These are phyloP conservation scores for Mucor saturninus DNA, from an alignment of 371 early-diverging fungal genomes.

Conservation along the genomic window DNA sequence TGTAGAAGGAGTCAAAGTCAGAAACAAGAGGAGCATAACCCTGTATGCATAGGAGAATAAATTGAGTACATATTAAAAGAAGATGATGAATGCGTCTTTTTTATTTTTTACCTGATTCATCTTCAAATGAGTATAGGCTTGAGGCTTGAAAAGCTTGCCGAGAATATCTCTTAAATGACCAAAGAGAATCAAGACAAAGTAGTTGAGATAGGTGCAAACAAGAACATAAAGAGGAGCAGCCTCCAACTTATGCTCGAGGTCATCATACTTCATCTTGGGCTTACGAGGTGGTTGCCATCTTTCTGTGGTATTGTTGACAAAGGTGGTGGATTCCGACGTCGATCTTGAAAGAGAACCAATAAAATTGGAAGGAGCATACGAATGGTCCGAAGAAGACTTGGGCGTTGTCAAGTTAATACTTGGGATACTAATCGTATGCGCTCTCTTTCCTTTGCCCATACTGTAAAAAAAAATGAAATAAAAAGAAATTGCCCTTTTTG, in stretches of 20 bases:
- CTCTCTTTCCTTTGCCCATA: constrained; percentile 45
- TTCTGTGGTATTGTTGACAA: constrained; percentile 15
- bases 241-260: constrained; percentile 51
- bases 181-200: constrained; percentile 91
- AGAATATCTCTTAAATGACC: constrained; percentile 92
- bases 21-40: constrained; percentile 91
- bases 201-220: constrained; percentile 95
- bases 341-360: constrained; percentile 29
- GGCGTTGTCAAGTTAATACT: constrained; percentile 33
- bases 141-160: constrained; percentile 78
- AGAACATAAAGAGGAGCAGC: constrained; percentile 74
- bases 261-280: constrained; percentile 42
- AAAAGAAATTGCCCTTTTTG: background rate
- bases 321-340: constrained; percentile 21
- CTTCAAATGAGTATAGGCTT: constrained; percentile 74
- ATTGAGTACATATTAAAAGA: no score
- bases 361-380: constrained; percentile 25
- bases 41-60: constrained; percentile 27
- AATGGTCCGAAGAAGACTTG: constrained; percentile 31
- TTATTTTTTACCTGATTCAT: constrained; percentile 61
- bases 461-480: background rate
- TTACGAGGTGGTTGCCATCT: constrained; percentile 37
- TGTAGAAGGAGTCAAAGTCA: constrained; percentile 98
- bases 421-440: constrained; percentile 36
- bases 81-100: background rate